Conservation (phyloP, 2,329 filamentous ascomycete genomes). For the Neofusicoccum cordaticola region DNA sequence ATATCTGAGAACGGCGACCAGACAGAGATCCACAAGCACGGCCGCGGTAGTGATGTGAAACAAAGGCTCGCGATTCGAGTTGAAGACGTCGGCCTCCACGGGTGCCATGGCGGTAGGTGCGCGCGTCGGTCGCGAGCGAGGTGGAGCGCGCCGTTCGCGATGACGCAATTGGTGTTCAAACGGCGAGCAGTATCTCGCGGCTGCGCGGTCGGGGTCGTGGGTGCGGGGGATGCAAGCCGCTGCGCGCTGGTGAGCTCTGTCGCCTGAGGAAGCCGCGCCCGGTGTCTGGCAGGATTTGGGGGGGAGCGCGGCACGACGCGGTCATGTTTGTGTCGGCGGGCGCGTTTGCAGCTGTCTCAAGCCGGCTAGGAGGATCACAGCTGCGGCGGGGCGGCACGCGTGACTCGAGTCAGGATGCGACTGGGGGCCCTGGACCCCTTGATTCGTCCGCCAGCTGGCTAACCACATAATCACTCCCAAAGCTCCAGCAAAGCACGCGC, state of each 20-base stretch:
- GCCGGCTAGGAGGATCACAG: neutral
- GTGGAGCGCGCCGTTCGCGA: neutral
- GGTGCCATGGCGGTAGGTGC: slow-evolving; percentile 31
- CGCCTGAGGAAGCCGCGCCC: neutral
- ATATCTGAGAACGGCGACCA: slow-evolving; percentile 28
- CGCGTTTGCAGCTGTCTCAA: neutral
- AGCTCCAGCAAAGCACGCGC: slow-evolving; percentile 6
- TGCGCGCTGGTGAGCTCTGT: neutral
- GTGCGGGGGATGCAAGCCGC: neutral
- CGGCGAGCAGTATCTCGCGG: neutral
- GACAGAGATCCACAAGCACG: slow-evolving; percentile 30
- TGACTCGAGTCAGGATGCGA: neutral
- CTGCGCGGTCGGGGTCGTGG: neutral
- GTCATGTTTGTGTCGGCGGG: neutral
- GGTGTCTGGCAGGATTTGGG: neutral
- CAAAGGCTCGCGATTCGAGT: slow-evolving; percentile 34
- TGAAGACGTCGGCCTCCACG: slow-evolving; percentile 29
- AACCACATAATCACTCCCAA: slow-evolving; percentile 5
- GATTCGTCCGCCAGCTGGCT: neutral
- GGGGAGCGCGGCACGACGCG: neutral
- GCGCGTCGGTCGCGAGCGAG: neutral
- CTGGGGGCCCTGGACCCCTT: neutral
- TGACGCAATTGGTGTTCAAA: slow-evolving; percentile 16
- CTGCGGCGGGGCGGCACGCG: slow-evolving; percentile 4
- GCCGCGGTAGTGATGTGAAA: slow-evolving; percentile 31